A percentile compares a stretch with the other conserved stretches of the same genome.
phyloP scores from a whole-genome alignment of 345 rosid species.

The Carallia pectinifolia region DNA sequence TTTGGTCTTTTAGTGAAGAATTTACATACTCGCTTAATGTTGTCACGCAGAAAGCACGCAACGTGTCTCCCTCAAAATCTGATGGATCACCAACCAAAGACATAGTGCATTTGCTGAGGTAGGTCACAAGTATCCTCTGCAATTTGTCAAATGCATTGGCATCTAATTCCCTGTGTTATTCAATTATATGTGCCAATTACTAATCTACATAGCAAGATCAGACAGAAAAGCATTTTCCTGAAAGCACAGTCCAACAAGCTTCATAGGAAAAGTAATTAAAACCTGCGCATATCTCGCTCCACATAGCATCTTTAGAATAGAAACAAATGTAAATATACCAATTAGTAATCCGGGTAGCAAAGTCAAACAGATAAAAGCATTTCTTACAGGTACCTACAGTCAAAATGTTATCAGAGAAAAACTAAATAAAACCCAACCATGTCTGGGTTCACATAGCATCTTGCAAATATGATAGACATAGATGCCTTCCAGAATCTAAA shows the following conservation, averaged over 20 bases:
- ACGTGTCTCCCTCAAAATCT: slow-evolving; percentile 42
- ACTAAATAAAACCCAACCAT: too few species aligned
- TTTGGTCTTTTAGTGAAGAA: slow-evolving; percentile 58
- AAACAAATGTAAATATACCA: too few species aligned
- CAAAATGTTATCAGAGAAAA: too few species aligned
- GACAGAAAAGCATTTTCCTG: not conserved
- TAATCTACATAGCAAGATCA: slow-evolving; percentile 10
- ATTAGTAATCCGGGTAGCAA: not conserved
- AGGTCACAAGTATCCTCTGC: slow-evolving; percentile 46
- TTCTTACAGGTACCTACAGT: not conserved
- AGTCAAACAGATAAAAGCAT: slow-evolving; percentile 14
- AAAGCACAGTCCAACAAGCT: too few species aligned
- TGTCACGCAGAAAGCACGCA: slow-evolving; percentile 38
- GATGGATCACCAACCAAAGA: slow-evolving; percentile 53
- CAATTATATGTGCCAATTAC: slow-evolving; percentile 5
- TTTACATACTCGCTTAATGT: slow-evolving; percentile 49
- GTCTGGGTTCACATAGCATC: too few species aligned
- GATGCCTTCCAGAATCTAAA: too few species aligned
- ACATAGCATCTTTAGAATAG: too few species aligned
- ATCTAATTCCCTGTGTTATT: slow-evolving; percentile 54
- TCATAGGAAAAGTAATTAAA: too few species aligned
- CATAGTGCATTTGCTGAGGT: slow-evolving; percentile 48
- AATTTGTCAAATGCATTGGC: slow-evolving; percentile 54
- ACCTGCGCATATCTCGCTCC: too few species aligned
- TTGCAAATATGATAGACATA: too few species aligned